Conservation (phyloP, 441 rosid genomes). For the Adansonia grandidieri region DNA sequence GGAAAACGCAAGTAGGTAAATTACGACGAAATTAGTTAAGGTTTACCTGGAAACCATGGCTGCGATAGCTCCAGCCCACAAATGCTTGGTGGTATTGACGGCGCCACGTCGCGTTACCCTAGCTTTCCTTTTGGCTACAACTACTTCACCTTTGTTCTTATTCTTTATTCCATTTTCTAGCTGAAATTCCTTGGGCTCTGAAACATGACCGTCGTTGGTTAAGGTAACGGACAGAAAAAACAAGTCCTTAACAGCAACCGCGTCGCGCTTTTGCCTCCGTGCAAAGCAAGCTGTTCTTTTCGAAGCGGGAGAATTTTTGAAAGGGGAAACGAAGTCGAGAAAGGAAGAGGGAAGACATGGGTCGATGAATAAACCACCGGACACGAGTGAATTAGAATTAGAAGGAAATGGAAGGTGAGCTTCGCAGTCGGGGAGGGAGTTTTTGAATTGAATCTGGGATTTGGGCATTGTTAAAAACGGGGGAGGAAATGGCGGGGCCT, state of each 20-base stretch:
- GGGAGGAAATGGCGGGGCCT: constrained; percentile 16
- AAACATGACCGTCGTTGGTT: constrained; percentile 46
- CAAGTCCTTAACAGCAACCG: constrained; percentile 28
- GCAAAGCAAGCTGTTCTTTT: constrained; percentile 26
- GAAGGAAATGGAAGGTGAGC: constrained; percentile 21
- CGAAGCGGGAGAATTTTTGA: constrained; percentile 30
- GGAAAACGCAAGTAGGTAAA: neutral
- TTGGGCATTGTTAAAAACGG: constrained; percentile 37
- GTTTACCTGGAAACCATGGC: constrained; percentile 82
- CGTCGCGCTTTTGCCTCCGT: constrained; percentile 32
- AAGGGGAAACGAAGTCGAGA: constrained; percentile 44
- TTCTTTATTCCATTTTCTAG: constrained; percentile 37
- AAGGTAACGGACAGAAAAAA: constrained; percentile 62
- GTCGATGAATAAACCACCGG: constrained; percentile 74
- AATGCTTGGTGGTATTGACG: constrained; percentile 72
- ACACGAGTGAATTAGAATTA: constrained; percentile 36
- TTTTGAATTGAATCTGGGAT: constrained; percentile 32
- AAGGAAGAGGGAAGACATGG: constrained; percentile 55
- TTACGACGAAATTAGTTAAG: neutral
- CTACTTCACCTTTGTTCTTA: constrained; percentile 24
- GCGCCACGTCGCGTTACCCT: constrained; percentile 49
- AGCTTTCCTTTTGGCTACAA: constrained; percentile 34
- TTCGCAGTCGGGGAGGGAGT: constrained; percentile 26
- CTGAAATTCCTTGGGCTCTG: constrained; percentile 38
- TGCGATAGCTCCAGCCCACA: constrained; percentile 87